A percentile compares a stretch with the other conserved stretches of the same genome.
These are phyloP conservation scores for Volutella citrinella DNA, from an alignment of 2,329 filamentous ascomycete species.

Conservation along the genomic window DNA sequence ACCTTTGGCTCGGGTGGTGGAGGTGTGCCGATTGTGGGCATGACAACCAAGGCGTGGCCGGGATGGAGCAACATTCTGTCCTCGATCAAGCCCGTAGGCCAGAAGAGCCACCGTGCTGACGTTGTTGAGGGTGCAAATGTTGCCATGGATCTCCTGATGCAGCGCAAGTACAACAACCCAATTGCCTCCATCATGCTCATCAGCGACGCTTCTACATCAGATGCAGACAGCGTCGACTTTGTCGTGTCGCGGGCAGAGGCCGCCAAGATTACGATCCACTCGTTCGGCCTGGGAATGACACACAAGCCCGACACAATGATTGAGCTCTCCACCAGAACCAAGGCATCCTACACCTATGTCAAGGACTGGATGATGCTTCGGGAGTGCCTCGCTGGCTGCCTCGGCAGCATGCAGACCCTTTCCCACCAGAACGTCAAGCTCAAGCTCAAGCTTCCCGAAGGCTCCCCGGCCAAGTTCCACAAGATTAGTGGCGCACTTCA, in stretches of 20 bases:
- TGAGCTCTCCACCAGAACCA: conserved; percentile 89
- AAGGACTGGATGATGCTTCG: conserved; percentile 99
- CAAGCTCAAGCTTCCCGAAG: conserved; percentile 89
- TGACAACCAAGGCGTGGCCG: conserved; percentile 93
- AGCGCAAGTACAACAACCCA: conserved; percentile 92
- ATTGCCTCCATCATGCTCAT: conserved; percentile 95
- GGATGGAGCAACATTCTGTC: conserved; percentile 86
- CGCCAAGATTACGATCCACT: conserved; percentile 96
- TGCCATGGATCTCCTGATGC: conserved; percentile 98
- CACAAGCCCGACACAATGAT: conserved; percentile 99
- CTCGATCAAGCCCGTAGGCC: conserved; percentile 88
- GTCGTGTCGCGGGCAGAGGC: conserved; percentile 95
- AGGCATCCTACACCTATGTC: conserved; percentile 96
- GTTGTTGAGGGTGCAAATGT: conserved; percentile 97
- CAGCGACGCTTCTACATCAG: conserved; percentile 93
- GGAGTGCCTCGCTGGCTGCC: conserved; percentile 89
- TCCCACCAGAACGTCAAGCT: conserved; percentile 99
- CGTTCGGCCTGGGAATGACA: conserved; percentile 91
- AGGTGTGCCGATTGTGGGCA: conserved; percentile 92
- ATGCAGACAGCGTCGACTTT: conserved; percentile 94
- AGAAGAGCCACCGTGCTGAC: conserved; percentile 94
- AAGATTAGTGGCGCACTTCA: conserved; percentile 97
- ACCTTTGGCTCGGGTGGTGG: conserved; percentile 95
- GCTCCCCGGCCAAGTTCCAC: conserved; percentile 95
- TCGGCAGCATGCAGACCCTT: conserved; percentile 86